A percentile compares a stretch with the other conserved stretches of the same genome.
Evolutionary conservation across 805 yeast species (phyloP).

Genomic region (Candida maesae): DNA sequence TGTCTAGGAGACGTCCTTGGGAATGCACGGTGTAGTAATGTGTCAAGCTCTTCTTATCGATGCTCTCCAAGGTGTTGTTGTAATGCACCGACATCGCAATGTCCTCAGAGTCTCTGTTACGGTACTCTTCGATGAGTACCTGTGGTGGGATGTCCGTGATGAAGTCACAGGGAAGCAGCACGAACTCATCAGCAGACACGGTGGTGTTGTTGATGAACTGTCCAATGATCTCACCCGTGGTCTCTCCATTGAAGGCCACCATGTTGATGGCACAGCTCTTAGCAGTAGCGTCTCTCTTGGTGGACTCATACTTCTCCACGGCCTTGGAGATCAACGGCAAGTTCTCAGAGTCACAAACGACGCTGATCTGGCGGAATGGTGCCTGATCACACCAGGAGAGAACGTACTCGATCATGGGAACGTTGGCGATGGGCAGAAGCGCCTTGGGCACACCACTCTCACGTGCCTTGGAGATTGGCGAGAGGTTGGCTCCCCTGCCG

Average conservation of each 20-base stretch:
- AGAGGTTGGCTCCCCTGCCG: conserved; percentile 72
- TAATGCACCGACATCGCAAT: conserved; percentile 77
- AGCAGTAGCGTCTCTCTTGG: conserved; percentile 34
- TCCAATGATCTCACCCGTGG: conserved; percentile 62
- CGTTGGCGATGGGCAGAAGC: conserved; percentile 82
- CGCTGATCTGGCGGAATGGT: conserved; percentile 63
- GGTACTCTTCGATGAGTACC: conserved; percentile 75
- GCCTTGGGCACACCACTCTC: conserved; percentile 77
- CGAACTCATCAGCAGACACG: conserved; percentile 45
- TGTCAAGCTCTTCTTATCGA: conserved; percentile 72
- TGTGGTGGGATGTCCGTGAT: conserved; percentile 91
- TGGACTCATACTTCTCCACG: conserved; percentile 42
- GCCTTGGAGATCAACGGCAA: conserved; percentile 44
- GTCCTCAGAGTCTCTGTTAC: conserved; percentile 65
- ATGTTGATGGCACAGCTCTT: conserved; percentile 37
- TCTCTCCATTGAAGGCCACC: conserved; percentile 41
- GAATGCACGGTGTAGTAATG: conserved; percentile 66
- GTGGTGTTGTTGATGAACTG: conserved; percentile 39
- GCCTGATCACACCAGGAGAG: conserved; percentile 93
- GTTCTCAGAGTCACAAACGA: conserved; percentile 52
- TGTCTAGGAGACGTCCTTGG: conserved; percentile 61
- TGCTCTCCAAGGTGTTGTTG: conserved; percentile 65
- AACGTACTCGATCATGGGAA: conserved; percentile 83
- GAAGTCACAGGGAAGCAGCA: conserved; percentile 92
- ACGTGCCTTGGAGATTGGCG: conserved; percentile 65